These are phyloP conservation scores for Cladosporium colombiae DNA, from an alignment of 2,329 filamentous ascomycete genomes.

Conservation along the genomic window DNA sequence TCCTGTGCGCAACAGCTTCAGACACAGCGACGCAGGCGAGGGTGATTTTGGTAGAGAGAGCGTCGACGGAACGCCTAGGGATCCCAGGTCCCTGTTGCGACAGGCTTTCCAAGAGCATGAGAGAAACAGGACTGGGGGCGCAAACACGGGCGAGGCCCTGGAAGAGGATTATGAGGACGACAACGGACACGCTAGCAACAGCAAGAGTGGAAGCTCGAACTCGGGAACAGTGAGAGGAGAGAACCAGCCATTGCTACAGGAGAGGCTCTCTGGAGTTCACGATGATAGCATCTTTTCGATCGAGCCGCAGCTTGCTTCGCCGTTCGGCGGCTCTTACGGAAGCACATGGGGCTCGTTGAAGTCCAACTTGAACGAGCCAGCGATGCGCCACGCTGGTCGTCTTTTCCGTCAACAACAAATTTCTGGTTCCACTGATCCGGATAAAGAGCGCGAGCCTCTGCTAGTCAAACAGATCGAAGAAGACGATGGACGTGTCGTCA, in stretches of 20 bases:
- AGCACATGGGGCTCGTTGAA: conserved; percentile 62
- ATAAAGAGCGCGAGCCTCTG: conserved; percentile 64
- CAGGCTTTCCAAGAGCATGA: conserved; percentile 41
- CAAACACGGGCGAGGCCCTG: conserved; percentile 23
- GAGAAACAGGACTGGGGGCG: conserved; percentile 25
- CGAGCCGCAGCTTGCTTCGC: conserved; percentile 61
- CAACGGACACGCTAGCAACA: conserved; percentile 15
- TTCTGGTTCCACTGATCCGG: conserved; percentile 43
- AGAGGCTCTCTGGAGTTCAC: conserved; percentile 33
- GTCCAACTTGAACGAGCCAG: conserved; percentile 58
- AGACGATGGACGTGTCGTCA: conserved; percentile 76
- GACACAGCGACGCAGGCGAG: conserved; percentile 46
- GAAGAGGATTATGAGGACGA: conserved; percentile 34
- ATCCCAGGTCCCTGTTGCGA: conserved; percentile 46
- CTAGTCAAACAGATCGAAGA: conserved; percentile 88
- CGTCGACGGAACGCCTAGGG: conserved; percentile 38
- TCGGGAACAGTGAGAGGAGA: conserved; percentile 17
- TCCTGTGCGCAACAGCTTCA: conserved; percentile 73
- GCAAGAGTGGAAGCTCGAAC: not conserved
- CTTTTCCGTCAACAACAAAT: conserved; percentile 51
- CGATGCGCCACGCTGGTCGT: conserved; percentile 57
- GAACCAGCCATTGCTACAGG: conserved; percentile 28
- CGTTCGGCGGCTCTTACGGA: conserved; percentile 71
- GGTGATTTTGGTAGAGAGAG: conserved; percentile 46
- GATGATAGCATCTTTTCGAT: conserved; percentile 51